Conservation (phyloP, 2,329 filamentous ascomycete genomes). For the Karstenula rhodostoma region DNA sequence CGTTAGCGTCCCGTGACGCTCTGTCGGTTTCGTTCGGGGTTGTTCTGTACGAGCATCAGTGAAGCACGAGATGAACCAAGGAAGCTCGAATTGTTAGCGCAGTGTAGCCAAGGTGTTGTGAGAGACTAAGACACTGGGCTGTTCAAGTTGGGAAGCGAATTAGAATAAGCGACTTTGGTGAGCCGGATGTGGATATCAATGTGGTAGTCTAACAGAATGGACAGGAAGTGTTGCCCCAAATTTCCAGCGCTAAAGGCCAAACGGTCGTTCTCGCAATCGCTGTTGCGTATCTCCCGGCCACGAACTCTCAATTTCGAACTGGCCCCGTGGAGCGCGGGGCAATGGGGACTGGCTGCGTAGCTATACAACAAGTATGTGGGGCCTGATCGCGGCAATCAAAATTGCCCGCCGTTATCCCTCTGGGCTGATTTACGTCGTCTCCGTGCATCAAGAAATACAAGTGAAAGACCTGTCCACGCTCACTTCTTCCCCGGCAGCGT, state of each 20-base stretch:
- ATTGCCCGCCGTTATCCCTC: background rate
- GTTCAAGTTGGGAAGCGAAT: no score
- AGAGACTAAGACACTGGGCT: no score
- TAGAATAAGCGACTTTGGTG: background rate
- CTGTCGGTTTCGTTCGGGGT: background rate
- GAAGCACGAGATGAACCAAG: background rate
- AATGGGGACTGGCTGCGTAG: background rate
- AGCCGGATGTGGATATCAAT: constrained; percentile 10
- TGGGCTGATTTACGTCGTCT: background rate
- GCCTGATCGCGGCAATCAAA: background rate
- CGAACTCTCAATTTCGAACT: background rate
- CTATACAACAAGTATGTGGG: background rate
- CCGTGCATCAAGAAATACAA: background rate
- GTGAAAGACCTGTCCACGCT: background rate
- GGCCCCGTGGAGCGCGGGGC: background rate
- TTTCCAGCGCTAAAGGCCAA: background rate
- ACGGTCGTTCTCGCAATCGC: no score
- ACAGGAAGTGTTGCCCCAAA: background rate
- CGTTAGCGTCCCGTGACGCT: background rate
- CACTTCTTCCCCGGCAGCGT: constrained; percentile 9
- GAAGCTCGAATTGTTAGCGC: background rate
- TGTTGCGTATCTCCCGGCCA: background rate
- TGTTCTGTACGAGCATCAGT: background rate
- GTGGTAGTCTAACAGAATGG: background rate
- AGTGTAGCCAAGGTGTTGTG: no score